phyloP scores from a whole-genome alignment of 129 eudicot species.

The Ambrosia trifida region DNA sequence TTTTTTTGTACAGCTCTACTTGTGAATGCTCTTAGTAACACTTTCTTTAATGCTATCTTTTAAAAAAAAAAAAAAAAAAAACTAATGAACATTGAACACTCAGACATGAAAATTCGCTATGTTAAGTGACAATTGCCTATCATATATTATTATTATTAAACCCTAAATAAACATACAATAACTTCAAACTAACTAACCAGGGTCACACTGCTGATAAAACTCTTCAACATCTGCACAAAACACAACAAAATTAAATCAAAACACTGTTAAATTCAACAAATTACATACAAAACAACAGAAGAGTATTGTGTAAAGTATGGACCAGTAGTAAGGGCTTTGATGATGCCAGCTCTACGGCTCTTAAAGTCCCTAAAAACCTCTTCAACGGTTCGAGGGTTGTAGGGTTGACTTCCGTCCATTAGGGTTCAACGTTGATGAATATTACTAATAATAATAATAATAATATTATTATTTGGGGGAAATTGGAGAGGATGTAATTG shows the following conservation, averaged over 20 bases:
- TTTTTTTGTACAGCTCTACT: too few relatives aligned
- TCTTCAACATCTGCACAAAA: conserved; percentile 54
- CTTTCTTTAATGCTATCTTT: neutral
- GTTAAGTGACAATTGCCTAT: neutral
- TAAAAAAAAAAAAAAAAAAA: too few relatives aligned
- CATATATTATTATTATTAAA: neutral
- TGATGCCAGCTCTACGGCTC: conserved; percentile 69
- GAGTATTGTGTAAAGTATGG: neutral
- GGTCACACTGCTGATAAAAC: conserved; percentile 69
- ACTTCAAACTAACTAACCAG: conserved; percentile 37
- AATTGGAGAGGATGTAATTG: conserved; percentile 9
- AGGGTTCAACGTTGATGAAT: conserved; percentile 19
- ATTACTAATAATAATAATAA: conserved; percentile 7
- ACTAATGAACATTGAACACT: neutral
- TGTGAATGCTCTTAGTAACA: neutral
- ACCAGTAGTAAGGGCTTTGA: conserved; percentile 81
- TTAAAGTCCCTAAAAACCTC: conserved; percentile 76
- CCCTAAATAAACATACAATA: conserved; percentile 15
- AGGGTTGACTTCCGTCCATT: conserved; percentile 70
- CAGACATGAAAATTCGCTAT: neutral
- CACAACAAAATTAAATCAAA: conserved; percentile 12
- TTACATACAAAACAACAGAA: neutral
- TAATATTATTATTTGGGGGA: conserved; percentile 5
- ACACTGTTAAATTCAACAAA: neutral
- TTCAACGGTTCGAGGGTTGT: conserved; percentile 72